A percentile compares a stretch with the other conserved stretches of the same genome.
Evolutionary conservation across 2,329 filamentous ascomycete genomes (phyloP).

Genomic region (Diplodia mutila): DNA sequence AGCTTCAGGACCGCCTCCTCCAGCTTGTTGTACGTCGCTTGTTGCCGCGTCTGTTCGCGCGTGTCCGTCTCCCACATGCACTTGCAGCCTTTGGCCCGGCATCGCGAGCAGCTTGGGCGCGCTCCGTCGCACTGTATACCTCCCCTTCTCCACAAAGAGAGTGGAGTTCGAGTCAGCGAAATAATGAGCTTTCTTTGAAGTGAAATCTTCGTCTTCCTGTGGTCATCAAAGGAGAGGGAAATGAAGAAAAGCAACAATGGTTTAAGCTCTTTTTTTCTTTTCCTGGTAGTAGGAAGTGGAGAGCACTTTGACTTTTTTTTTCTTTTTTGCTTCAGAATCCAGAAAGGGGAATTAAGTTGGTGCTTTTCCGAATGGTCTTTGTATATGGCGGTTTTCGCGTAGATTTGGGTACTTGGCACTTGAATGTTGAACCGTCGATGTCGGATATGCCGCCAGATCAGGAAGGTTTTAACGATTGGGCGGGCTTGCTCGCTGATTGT

Average conservation of each 20-base stretch:
- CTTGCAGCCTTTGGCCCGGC: neutral
- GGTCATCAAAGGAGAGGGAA: too few relatives aligned
- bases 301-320: too few relatives aligned
- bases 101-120: constrained; percentile 1
- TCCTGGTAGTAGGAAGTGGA: neutral
- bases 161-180: neutral
- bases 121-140: constrained; percentile 8
- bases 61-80: constrained; percentile 22
- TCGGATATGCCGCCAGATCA: neutral
- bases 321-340: too few relatives aligned
- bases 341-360: too few relatives aligned
- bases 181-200: neutral
- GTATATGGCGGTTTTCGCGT: neutral
- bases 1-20: constrained; percentile 21
- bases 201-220: too few relatives aligned
- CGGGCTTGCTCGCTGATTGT: neutral
- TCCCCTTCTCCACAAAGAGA: neutral
- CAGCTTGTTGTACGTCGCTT: constrained; percentile 17
- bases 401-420: neutral
- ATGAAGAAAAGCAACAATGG: too few relatives aligned
- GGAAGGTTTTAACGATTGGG: neutral
- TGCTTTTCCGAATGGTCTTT: neutral
- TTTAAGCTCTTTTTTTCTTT: neutral
- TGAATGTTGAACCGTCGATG: neutral
- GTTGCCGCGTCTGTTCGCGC: constrained; percentile 21